These are phyloP conservation scores for Fraxinus floribunda DNA, from an alignment of 305 asterid genomes.

Conservation along the genomic window DNA sequence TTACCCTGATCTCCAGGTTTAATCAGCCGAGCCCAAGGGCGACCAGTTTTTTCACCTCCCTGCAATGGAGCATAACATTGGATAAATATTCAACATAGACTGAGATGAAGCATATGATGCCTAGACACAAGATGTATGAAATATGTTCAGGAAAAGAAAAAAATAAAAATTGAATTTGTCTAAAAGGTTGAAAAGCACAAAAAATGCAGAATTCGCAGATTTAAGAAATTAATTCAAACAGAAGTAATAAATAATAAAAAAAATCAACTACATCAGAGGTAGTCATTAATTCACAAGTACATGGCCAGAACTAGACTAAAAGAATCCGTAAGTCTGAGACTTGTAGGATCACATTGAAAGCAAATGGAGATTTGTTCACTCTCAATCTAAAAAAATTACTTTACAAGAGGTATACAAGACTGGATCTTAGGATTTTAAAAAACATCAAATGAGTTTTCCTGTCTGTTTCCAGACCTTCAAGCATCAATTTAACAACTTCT, in stretches of 20 bases:
- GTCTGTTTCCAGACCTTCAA: not conserved
- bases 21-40: constrained; percentile 48
- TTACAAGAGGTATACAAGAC: not conserved
- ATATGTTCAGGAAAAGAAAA: not conserved
- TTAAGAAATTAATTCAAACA: not conserved
- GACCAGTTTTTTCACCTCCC: constrained; percentile 34
- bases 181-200: not conserved
- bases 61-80: constrained; percentile 20
- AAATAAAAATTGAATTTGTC: not conserved
- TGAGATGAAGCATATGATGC: not conserved
- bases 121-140: not conserved
- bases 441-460: not conserved
- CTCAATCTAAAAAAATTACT: not conserved
- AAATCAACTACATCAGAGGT: not conserved
- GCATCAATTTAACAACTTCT: not conserved
- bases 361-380: not conserved
- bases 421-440: not conserved
- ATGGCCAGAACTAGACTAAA: not conserved
- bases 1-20: constrained; percentile 52
- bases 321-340: not conserved
- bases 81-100: not conserved
- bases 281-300: not conserved
- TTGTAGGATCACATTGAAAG: not conserved
- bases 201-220: not conserved
- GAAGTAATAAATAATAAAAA: not conserved